Percentiles rank a stretch among this genome's conserved stretches.
phyloP scores from a whole-genome alignment of 2,329 filamentous ascomycete species.

The Delphinella strobiligena region DNA sequence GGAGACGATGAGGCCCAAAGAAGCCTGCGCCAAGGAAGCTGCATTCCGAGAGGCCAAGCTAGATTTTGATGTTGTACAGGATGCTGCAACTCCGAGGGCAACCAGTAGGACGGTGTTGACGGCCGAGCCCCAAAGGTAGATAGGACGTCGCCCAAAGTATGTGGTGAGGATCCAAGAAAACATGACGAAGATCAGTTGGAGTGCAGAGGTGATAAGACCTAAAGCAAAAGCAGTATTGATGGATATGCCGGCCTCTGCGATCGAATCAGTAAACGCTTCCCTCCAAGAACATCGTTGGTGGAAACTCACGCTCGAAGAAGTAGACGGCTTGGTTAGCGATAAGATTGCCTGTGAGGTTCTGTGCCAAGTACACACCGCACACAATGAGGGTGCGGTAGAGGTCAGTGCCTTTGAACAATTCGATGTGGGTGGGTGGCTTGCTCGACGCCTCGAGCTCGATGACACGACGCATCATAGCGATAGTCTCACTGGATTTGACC shows the following conservation, averaged over 20 bases:
- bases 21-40: slow-evolving; percentile 50
- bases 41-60: no score
- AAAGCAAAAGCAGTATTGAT: slow-evolving; percentile 46
- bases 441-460: slow-evolving; percentile 44
- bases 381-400: slow-evolving; percentile 42
- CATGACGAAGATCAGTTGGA: slow-evolving; percentile 52
- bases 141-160: slow-evolving; percentile 50
- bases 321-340: slow-evolving; percentile 52
- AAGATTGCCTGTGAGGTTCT: slow-evolving; percentile 51
- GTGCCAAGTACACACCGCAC: slow-evolving; percentile 45
- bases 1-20: slow-evolving; percentile 52
- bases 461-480: slow-evolving; percentile 48
- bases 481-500: slow-evolving; percentile 41
- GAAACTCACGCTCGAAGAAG: slow-evolving; percentile 49
- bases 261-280: slow-evolving; percentile 10
- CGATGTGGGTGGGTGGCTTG: slow-evolving; percentile 36
- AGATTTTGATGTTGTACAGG: no score
- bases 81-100: slow-evolving; percentile 47
- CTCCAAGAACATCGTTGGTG: slow-evolving; percentile 12
- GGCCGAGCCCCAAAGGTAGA: slow-evolving; percentile 50
- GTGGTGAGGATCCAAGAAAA: slow-evolving; percentile 55
- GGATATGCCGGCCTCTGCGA: slow-evolving; percentile 50
- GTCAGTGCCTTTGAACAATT: slow-evolving; percentile 45
- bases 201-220: slow-evolving; percentile 52
- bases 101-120: slow-evolving; percentile 44